phyloP scores from a whole-genome alignment of 1,284 basidiomycete species.

The Moesziomyces parantarcticus region DNA sequence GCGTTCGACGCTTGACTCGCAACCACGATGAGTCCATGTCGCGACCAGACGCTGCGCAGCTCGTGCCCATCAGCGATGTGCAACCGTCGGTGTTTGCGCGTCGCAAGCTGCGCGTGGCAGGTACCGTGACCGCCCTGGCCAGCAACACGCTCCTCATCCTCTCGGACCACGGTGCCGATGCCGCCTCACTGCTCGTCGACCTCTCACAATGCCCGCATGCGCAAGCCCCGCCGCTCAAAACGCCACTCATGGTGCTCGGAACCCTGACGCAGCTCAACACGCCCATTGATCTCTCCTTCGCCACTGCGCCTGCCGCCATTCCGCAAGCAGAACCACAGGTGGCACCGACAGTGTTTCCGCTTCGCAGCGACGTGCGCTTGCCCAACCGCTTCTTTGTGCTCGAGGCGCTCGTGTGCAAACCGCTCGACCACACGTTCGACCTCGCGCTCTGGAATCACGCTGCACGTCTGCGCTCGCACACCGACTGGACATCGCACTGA shows the following conservation, averaged over 20 bases:
- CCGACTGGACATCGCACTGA: conserved; percentile 14
- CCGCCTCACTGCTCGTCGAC: conserved; percentile 39
- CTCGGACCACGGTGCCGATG: too few species aligned
- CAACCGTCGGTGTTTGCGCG: conserved; percentile 9
- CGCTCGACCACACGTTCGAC: conserved; percentile 21
- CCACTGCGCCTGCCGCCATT: background rate
- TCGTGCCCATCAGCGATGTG: conserved; percentile 38
- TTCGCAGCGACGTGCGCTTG: background rate
- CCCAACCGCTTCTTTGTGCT: conserved; percentile 31
- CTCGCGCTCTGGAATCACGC: conserved; percentile 30
- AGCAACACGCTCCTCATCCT: conserved; percentile 19
- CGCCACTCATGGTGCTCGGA: conserved; percentile 31
- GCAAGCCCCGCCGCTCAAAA: conserved; percentile 18
- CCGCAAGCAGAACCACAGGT: background rate
- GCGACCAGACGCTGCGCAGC: conserved; percentile 7
- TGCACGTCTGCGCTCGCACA: conserved; percentile 18
- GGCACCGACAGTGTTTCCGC: background rate
- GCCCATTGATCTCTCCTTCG: conserved; percentile 4
- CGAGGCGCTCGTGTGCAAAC: conserved; percentile 23
- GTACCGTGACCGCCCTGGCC: conserved; percentile 22
- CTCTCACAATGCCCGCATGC: conserved; percentile 28
- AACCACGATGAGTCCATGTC: conserved; percentile 7
- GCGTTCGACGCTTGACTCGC: too few species aligned
- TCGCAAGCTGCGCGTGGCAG: conserved; percentile 32
- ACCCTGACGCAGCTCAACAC: background rate